Base-by-base conservation (phyloP, 352 stramenopile genomes). In the Phytophthora sp. region DNA sequence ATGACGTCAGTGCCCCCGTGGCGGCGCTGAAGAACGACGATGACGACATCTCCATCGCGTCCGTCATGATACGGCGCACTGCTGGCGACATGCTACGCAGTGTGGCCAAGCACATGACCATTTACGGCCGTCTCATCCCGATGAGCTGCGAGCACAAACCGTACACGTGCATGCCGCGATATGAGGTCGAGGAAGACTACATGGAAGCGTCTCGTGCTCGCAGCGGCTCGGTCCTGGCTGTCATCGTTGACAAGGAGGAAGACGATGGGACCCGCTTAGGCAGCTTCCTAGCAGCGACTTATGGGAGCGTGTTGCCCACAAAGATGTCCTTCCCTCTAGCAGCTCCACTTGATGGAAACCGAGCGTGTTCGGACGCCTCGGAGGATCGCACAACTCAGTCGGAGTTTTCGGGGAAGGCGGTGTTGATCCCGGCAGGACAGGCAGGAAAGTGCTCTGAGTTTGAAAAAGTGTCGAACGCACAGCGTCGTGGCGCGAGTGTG, bases 51-150 rank as follows among this genome's bases (percentile, higher is more conserved):
- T 42, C 35, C 7, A 90, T 90, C 26, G 68, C 80, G 7, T 79
- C 77, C 3, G 71, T 89, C 53, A 90, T 90, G 81, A 77, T 90
- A 31, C 81, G 84, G 23, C 69, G 74, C 20, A 82, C 67, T 26
- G 84, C 57, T 1, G 81, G 84, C 0, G 69, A 82, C 3, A 68
- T 88, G 63, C 53, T 92, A 51, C 81, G 77, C 7, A n/a, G 45
- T 4, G 47, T 75, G 2, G 66, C 65, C 11, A 30, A 47, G 9
- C 46, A 68, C 8, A 67, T 76, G 55, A 61, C 38, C 4, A 46
- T 88, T 7, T 76, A 74, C n/a, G 84, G 79, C 2, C 67, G 71
- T 2, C 62, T 92, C 13, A 66, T 89, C 16, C 77, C 84, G 4
- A 86, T 92, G 63, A 66, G 71, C 13, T 92, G 84, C 51, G 54